Evolutionary conservation across 225 moss, liverwort and hornwort genomes (phyloP).

Genomic region (Lunularia cruciata): DNA sequence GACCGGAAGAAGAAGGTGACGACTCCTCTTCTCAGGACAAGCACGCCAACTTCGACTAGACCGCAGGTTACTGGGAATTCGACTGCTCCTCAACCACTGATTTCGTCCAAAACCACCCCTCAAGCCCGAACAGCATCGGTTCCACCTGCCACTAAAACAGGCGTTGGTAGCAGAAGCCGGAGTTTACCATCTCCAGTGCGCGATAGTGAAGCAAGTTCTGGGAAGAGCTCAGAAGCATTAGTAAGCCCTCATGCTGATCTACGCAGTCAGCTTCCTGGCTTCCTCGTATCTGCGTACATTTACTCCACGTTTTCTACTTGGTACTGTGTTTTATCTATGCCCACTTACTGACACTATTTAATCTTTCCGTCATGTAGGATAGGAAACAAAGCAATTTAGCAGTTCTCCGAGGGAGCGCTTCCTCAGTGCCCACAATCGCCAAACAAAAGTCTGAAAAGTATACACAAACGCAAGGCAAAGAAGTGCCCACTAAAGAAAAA

Average conservation of each 20-base stretch:
- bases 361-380: slow-evolving; percentile 21
- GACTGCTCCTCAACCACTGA: not conserved
- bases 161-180: slow-evolving; percentile 16
- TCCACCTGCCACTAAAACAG: slow-evolving; percentile 7
- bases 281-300: not conserved
- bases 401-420: slow-evolving; percentile 24
- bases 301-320: not conserved
- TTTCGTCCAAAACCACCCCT: slow-evolving; percentile 13
- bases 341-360: not conserved
- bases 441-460: slow-evolving; percentile 36
- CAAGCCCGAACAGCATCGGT: slow-evolving; percentile 8
- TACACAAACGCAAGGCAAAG: slow-evolving; percentile 12
- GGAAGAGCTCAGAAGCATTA: slow-evolving; percentile 17
- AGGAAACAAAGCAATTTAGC: slow-evolving; percentile 31
- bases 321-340: too few relatives aligned
- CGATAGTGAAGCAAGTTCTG: slow-evolving; percentile 13
- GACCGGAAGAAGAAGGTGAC: slow-evolving; percentile 31
- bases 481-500: slow-evolving; percentile 21
- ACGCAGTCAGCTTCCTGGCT: not conserved
- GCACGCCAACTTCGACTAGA: slow-evolving; percentile 24
- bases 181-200: slow-evolving; percentile 23
- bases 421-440: slow-evolving; percentile 29
- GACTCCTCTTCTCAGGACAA: slow-evolving; percentile 25
- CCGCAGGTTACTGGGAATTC: slow-evolving; percentile 13
- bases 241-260: slow-evolving; percentile 12